Base-by-base conservation (phyloP, 345 rosid species). In the Xanthoceras sorbifolium region DNA sequence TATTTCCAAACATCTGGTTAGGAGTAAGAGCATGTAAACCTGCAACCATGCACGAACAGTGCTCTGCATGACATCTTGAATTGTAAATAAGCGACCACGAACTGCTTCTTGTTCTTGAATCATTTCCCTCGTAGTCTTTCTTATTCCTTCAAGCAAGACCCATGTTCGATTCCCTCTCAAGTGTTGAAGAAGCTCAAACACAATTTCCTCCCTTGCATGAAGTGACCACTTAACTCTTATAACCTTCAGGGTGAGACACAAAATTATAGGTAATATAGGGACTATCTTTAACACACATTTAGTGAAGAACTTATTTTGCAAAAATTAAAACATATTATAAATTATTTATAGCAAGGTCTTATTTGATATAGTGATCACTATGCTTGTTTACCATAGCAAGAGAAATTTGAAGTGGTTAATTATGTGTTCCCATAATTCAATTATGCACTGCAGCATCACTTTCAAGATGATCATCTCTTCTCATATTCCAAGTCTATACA, bases 151-250 rank as follows among this genome's bases (percentile, higher is more conserved):
- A 18, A 90, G 83, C 75, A 90, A 73, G 29, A 11, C 66, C 77
- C 78, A 73, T 25, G 90, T 65, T 67, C 78, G 55, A 64, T 83
- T 85, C 62, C 91, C 91, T 84, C 82, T 83, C 77, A 90, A 36
- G 55, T 90, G 86, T 64, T 84, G 90, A 82, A 87, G 86, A 73
- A 90, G 93, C 82, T 90, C 91, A 28, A 89, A 90, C 10, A 90
- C 85, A 28, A 89, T 90, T 82, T 91, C 89, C 74, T 87, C 91
- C 73, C 91, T 81, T 9, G 90, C 93, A 61, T 91, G 91, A 64
- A 91, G 93, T 0, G 90, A 89, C 93, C 91, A 91, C 76, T 91
- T 91, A 76, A 86, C 91, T 71, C 94, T 77, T 76, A 91, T 91
- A 46, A 89, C 93, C 90, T 86, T 67, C 75, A 72, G 18, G 32